A percentile compares a stretch with the other conserved stretches of the same genome.
phyloP scores from a whole-genome alignment of 2,329 filamentous ascomycete genomes.

The Fusarium mundagurra region DNA sequence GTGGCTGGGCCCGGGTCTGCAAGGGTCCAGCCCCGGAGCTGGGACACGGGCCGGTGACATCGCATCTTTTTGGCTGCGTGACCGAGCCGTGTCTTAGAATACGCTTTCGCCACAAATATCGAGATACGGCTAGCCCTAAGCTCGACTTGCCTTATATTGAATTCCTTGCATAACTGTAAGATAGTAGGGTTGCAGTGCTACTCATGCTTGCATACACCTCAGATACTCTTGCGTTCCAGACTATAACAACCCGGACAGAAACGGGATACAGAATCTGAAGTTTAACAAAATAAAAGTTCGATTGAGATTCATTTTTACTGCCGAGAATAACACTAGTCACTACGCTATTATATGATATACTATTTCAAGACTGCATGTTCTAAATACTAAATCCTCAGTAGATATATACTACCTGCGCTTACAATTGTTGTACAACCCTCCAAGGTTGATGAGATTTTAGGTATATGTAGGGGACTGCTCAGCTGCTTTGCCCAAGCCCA shows the following conservation, averaged over 20 bases:
- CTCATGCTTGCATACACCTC: not conserved
- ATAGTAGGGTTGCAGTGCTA: not conserved
- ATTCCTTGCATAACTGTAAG: not conserved
- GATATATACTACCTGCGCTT: not conserved
- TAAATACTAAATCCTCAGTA: not conserved
- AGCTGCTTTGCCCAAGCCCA: not conserved
- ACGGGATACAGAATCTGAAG: not conserved
- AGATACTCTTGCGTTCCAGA: not conserved
- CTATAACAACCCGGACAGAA: not conserved
- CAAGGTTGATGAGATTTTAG: not conserved
- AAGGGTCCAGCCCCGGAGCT: not conserved
- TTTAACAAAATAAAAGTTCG: not conserved
- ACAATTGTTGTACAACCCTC: not conserved
- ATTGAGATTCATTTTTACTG: fast-evolving
- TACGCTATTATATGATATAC: fast-evolving
- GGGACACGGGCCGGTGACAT: not conserved
- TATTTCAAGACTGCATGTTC: fast-evolving
- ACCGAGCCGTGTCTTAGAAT: not conserved
- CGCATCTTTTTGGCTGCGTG: not conserved
- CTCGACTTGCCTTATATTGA: not conserved
- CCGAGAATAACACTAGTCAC: fast-evolving
- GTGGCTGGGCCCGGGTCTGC: not conserved
- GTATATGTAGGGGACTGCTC: not conserved
- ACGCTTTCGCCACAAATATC: not conserved
- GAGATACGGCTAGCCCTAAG: not conserved